Conservation (phyloP, 78 protist genomes). For the Mastigamoeba balamuthi region DNA sequence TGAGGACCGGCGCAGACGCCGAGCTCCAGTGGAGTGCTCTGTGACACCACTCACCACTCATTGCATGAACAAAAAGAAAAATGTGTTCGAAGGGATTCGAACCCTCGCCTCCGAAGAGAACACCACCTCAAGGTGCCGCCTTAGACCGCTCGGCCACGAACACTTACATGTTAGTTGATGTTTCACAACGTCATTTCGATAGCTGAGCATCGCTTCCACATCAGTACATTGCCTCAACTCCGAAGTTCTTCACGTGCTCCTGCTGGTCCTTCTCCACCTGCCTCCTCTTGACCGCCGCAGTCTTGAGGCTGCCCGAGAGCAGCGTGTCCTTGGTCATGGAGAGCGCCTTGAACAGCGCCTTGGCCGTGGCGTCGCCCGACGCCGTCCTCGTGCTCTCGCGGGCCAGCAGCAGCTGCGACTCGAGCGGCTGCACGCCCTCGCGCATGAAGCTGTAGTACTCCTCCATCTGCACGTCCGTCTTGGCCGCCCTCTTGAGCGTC, state of each 20-base stretch:
- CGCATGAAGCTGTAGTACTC: constrained; percentile 8
- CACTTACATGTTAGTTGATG: too few relatives aligned
- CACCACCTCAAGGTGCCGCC: too few relatives aligned
- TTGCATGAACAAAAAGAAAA: too few relatives aligned
- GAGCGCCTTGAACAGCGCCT: constrained; percentile 20
- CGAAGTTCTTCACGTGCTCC: not conserved
- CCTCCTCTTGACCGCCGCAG: not conserved
- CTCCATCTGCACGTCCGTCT: constrained; percentile 16
- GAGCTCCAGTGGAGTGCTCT: too few relatives aligned
- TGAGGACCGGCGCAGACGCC: too few relatives aligned
- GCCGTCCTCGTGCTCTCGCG: not conserved
- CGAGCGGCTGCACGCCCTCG: not conserved
- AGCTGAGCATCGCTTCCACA: too few relatives aligned
- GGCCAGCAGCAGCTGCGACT: not conserved
- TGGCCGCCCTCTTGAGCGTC: constrained; percentile 8
- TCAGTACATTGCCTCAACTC: not conserved
- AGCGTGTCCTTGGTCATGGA: not conserved
- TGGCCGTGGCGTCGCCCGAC: constrained; percentile 25
- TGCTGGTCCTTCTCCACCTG: not conserved
- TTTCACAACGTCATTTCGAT: too few relatives aligned
- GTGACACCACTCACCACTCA: too few relatives aligned
- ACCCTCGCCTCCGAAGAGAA: too few relatives aligned
- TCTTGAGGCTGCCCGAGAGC: not conserved
- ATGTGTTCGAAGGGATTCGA: too few relatives aligned
- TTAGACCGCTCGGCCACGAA: too few relatives aligned